Percentiles rank a stretch among this genome's conserved stretches.
These are phyloP conservation scores for Phytomonas francai DNA, from an alignment of 208 protist species.

Conservation along the genomic window DNA sequence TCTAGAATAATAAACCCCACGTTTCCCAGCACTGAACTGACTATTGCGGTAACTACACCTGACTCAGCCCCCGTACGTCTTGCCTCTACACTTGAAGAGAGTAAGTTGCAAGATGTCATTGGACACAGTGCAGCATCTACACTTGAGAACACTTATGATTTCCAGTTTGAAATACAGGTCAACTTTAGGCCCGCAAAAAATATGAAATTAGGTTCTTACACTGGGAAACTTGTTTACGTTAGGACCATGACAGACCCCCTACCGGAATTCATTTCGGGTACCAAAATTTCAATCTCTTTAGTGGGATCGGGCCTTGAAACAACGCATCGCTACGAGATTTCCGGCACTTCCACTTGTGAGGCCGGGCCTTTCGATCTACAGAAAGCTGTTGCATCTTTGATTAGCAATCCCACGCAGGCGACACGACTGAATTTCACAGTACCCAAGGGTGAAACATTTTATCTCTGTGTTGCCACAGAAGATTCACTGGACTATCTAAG, in stretches of 20 bases:
- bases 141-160: slow-evolving; percentile 20
- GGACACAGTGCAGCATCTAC: background rate
- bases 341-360: slow-evolving; percentile 22
- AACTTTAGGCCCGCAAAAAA: slow-evolving; percentile 11
- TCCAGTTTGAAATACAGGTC: slow-evolving; percentile 30
- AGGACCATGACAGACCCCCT: slow-evolving; percentile 15
- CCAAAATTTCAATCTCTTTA: slow-evolving; percentile 18
- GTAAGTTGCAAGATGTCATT: background rate
- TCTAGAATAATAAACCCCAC: slow-evolving; percentile 7
- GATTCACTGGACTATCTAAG: slow-evolving; percentile 1
- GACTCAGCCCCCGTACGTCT: slow-evolving; percentile 2
- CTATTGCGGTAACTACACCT: slow-evolving; percentile 24
- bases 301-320: slow-evolving; percentile 52
- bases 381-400: background rate
- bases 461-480: background rate
- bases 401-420: background rate
- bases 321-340: slow-evolving; percentile 49
- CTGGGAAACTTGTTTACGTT: slow-evolving; percentile 45
- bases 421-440: background rate
- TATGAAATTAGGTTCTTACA: slow-evolving; percentile 19
- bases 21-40: slow-evolving; percentile 18
- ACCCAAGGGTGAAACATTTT: background rate
- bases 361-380: background rate
- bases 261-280: slow-evolving; percentile 14
- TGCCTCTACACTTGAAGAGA: background rate